Base-by-base conservation (phyloP, 208 protist genomes). In the Trypanosoma brucei region DNA sequence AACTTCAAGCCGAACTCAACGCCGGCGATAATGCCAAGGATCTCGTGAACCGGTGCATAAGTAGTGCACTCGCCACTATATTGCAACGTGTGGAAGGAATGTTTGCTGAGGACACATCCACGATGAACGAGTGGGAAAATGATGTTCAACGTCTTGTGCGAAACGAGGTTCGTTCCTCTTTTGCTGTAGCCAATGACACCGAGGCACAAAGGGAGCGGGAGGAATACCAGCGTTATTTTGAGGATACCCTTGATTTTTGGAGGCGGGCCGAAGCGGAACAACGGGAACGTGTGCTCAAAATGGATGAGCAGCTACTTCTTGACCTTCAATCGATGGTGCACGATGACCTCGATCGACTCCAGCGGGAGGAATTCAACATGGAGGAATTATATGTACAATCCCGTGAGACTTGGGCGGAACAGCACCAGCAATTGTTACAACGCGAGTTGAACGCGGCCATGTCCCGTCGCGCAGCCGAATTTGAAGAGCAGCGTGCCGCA, bases 231-330 rank as follows among this genome's bases (percentile, higher is more conserved):
- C 75, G 70, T 34, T 64, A 78, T 56, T 91, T 94, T 63, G 50
- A 69, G 11, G 87, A 91, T 22, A 75, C 84, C 65, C 75, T 94
- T 33, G 74, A 68, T 6, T 89, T 91, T 55, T 94, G 87, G 87
- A 67, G 75, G 34, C 46, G 76, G 22, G 82, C 82, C 13, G 87
- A 91, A 63, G 74, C 76, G 14, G 68, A 85, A 48, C 71, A 87
- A 71, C 70, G 79, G n/a, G 75, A 81, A 13, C 72, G 74, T 2
- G 58, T 86, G n/a, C 69, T 79, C n/a, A 83, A 87, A 58, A 87
- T 91, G 73, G 87, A 94, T 55, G 87, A 94, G 51, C 34, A 72
- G 9, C 59, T 94, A 38, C 51, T 94, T n/a, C 55, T 70, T 14
- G 87, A 94, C 49, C 34, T 90, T 60, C 67, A 87, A 62, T 46